These are phyloP conservation scores for Mycena metata DNA, from an alignment of 768 basidiomycete species.

Conservation along the genomic window DNA sequence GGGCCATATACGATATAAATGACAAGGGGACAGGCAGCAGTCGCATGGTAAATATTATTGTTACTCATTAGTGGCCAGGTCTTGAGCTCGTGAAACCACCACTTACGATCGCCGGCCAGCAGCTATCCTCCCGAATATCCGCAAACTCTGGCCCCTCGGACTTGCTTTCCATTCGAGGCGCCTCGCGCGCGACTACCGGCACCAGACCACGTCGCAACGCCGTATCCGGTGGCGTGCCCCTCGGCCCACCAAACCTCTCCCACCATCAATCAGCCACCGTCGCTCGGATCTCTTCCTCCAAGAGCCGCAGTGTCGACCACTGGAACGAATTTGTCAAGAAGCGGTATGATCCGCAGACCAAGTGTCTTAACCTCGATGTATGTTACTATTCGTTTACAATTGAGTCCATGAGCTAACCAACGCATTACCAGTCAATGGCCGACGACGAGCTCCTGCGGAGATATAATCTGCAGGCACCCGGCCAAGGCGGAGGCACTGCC, in stretches of 20 bases:
- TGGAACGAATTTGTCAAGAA: slow-evolving; percentile 83
- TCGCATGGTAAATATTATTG: slow-evolving; percentile 78
- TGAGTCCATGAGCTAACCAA: slow-evolving; percentile 27
- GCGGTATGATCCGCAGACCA: slow-evolving; percentile 77
- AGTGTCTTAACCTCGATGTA: slow-evolving; percentile 88
- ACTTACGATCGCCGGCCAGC: slow-evolving; percentile 54
- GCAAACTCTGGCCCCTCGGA: slow-evolving; percentile 60
- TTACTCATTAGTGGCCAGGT: slow-evolving; percentile 49
- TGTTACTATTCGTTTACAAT: slow-evolving; percentile 44
- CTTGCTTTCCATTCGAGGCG: slow-evolving; percentile 76
- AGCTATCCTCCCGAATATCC: slow-evolving; percentile 59
- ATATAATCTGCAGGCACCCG: slow-evolving; percentile 79
- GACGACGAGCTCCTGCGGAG: slow-evolving; percentile 84
- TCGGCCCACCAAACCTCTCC: slow-evolving; percentile 35
- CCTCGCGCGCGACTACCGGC: slow-evolving; percentile 62
- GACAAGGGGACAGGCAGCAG: slow-evolving; percentile 62
- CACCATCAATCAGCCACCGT: slow-evolving; percentile 29
- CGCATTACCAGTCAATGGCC: slow-evolving; percentile 71
- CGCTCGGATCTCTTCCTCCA: slow-evolving; percentile 40
- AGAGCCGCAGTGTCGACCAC: slow-evolving; percentile 63
- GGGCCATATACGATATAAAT: slow-evolving; percentile 71
- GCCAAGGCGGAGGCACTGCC: slow-evolving; percentile 69
- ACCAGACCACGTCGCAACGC: slow-evolving; percentile 75
- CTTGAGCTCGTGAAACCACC: slow-evolving; percentile 51
- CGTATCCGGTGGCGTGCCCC: slow-evolving; percentile 48